Percentiles rank a stretch among this genome's conserved stretches.
phyloP scores from a whole-genome alignment of 805 yeast genomes.

The Metschnikowia henanensis region DNA sequence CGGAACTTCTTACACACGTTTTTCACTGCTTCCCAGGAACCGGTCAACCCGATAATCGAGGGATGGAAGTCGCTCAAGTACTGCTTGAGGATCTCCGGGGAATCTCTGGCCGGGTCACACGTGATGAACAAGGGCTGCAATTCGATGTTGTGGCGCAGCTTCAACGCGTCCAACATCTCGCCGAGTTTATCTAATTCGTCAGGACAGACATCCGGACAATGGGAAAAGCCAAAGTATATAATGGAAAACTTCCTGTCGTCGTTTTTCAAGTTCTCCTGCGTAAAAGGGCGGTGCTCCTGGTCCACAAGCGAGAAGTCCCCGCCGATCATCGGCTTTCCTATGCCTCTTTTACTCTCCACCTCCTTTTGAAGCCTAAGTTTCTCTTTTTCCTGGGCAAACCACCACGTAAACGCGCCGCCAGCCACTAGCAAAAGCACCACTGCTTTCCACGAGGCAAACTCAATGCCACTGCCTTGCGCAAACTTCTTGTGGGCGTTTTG shows the following conservation, averaged over 20 bases:
- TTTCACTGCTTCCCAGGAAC: slow-evolving; percentile 83
- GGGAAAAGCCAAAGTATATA: slow-evolving; percentile 94
- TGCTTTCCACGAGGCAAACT: slow-evolving; percentile 86
- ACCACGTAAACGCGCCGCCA: slow-evolving; percentile 71
- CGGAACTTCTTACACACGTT: slow-evolving; percentile 84
- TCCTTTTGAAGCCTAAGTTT: slow-evolving; percentile 71
- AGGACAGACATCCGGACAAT: slow-evolving; percentile 98
- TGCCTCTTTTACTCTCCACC: slow-evolving; percentile 82
- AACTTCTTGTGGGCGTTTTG: slow-evolving; percentile 33
- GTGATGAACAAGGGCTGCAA: slow-evolving; percentile 90
- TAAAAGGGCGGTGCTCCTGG: slow-evolving; percentile 67
- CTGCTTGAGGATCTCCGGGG: slow-evolving; percentile 79
- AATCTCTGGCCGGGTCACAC: slow-evolving; percentile 95
- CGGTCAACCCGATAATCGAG: slow-evolving; percentile 86
- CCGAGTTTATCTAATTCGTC: slow-evolving; percentile 95
- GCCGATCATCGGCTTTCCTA: slow-evolving; percentile 92
- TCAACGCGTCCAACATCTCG: slow-evolving; percentile 61
- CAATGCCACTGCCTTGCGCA: slow-evolving; percentile 48
- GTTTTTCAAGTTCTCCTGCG: slow-evolving; percentile 73
- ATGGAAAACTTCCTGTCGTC: slow-evolving; percentile 63
- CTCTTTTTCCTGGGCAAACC: slow-evolving; percentile 75
- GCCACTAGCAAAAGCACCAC: slow-evolving; percentile 61
- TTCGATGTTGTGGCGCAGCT: slow-evolving; percentile 50
- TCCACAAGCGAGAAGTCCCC: slow-evolving; percentile 82
- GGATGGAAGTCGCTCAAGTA: slow-evolving; percentile 91